These are phyloP conservation scores for Calonectria hawksworthii DNA, from an alignment of 2,329 filamentous ascomycete genomes.

Conservation along the genomic window DNA sequence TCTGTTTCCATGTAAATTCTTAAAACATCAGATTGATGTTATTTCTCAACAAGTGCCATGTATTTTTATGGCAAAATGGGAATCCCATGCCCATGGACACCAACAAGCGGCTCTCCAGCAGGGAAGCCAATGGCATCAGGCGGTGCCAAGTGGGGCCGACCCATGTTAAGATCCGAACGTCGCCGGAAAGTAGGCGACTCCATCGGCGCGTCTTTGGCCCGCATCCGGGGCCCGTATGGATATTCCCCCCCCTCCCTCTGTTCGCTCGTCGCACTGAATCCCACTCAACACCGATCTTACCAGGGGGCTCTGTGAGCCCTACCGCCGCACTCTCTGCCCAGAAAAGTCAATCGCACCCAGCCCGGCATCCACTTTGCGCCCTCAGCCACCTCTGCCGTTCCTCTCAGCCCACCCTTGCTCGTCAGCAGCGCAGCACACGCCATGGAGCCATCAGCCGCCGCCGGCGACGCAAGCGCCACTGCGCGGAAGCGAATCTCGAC, in stretches of 20 bases:
- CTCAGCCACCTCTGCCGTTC: background rate
- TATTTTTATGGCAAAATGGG: too few relatives aligned
- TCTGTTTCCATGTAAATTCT: too few relatives aligned
- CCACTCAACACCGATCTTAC: background rate
- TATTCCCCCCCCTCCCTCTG: background rate
- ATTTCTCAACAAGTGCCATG: too few relatives aligned
- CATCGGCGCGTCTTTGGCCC: constrained; percentile 31
- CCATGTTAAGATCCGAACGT: constrained; percentile 27
- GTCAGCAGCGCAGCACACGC: constrained; percentile 27
- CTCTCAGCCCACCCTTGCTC: background rate
- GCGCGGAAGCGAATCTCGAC: constrained; percentile 51
- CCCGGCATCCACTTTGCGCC: background rate
- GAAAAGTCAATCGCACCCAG: background rate
- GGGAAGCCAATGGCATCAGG: background rate
- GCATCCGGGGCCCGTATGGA: constrained; percentile 11
- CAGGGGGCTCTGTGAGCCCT: background rate
- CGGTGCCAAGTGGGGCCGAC: background rate
- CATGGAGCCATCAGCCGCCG: constrained; percentile 24
- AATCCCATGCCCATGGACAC: too few relatives aligned
- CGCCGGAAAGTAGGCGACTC: constrained; percentile 14
- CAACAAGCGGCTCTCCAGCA: background rate
- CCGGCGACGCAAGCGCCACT: constrained; percentile 21
- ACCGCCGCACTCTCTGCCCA: background rate
- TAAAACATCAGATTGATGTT: too few relatives aligned
- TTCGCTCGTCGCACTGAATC: background rate